Evolutionary conservation across 1,139 yeast genomes (phyloP), one percentile per base, ranked within the genome.

Genomic region (Diutina sp.): DNA sequence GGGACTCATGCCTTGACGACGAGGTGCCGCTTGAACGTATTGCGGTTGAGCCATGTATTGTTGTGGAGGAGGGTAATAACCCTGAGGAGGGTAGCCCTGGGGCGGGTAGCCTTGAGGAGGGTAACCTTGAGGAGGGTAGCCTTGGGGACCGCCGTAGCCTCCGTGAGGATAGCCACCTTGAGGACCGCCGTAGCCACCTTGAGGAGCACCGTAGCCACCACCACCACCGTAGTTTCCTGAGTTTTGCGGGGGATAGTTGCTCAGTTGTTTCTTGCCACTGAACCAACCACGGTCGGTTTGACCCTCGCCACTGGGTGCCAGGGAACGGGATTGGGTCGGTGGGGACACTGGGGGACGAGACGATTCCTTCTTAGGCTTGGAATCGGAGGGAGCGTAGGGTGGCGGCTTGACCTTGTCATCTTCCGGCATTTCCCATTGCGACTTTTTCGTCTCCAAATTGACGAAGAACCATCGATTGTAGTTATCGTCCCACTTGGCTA

Each of bases 391-490:
- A 35, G 55, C 56, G 58, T 65, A 65, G 9, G 76, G 74, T 46
- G 75, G 72, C 25, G 70, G 69, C 3, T 64, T 55, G 21, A 56
- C 55, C n/a, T 57, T 63, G 5, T 69, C 67, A 0, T 88, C 90
- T 8, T 65, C 59, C 3, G 97, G 97, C 14, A 84, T 81, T 57
- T 89, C 96, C 98, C 98, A 91, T 69, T 90, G 97, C 0, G 97
- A 88, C 62, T 81, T 73, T 60, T 87, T 85, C n/a, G 89, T 80
- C 18, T 75, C 64, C 62, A 86, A 71, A 64, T 90, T 76, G 29
- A 91, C 96, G 65, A 85, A 91, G 68, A 78, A 86, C 83, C 84
- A 85, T 18, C 88, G 85, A 61, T 81, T 79, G 72, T 91, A 91
- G 61, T 85, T 80, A 14, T 84, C 85, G 68, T 91, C 98, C 70